phyloP scores from a whole-genome alignment of 305 asterid species.

The Fraxinus angustifolia region DNA sequence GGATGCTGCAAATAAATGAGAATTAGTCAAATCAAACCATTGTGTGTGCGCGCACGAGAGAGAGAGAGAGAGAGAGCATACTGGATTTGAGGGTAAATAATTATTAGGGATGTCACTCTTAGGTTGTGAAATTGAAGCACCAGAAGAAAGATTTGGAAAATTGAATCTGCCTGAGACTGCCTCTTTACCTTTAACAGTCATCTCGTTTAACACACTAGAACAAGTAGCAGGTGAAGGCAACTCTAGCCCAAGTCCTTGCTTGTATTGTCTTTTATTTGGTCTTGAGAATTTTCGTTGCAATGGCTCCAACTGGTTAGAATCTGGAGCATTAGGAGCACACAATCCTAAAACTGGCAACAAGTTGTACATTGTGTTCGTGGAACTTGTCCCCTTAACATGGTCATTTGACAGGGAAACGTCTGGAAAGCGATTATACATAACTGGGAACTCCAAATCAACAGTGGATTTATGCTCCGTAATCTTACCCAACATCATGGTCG shows the following conservation, averaged over 20 bases:
- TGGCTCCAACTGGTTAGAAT: conserved; percentile 46
- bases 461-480: conserved; percentile 43
- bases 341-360: conserved; percentile 76
- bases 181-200: conserved; percentile 24
- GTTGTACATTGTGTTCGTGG: conserved; percentile 34
- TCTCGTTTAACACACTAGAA: conserved; percentile 32
- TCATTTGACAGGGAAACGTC: conserved; percentile 29
- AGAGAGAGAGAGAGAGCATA: conserved; percentile 30
- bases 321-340: conserved; percentile 78
- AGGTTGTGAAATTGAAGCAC: conserved; percentile 27
- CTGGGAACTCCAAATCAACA: conserved; percentile 30
- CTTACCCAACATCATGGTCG: conserved; percentile 39
- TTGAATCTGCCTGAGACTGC: conserved; percentile 24
- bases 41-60: not conserved
- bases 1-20: conserved; percentile 51
- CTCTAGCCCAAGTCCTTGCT: conserved; percentile 42
- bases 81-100: conserved; percentile 34
- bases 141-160: conserved; percentile 32
- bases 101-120: conserved; percentile 24
- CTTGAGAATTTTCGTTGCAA: conserved; percentile 39
- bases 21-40: conserved; percentile 14
- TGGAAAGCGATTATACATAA: conserved; percentile 24
- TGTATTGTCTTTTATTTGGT: conserved; percentile 39
- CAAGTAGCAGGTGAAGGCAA: conserved; percentile 32
- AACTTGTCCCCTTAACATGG: conserved; percentile 40